Evolutionary conservation across 1,284 basidiomycete genomes (phyloP).

Genomic region (Xerocomus amazonicus): DNA sequence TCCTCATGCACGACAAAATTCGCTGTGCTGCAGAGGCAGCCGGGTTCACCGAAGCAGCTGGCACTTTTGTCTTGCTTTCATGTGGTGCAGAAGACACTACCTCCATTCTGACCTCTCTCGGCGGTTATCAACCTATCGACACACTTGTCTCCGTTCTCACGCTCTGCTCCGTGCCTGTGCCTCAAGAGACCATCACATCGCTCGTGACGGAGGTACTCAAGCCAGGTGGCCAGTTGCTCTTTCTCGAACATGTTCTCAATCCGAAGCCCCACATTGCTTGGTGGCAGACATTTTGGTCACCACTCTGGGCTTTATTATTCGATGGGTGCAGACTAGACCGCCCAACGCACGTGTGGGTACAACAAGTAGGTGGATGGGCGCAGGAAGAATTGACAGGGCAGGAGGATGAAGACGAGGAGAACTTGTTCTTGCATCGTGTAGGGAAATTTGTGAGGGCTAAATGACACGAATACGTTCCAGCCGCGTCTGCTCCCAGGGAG

Average conservation of each 20-base stretch:
- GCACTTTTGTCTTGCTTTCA: slow-evolving; percentile 27
- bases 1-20: slow-evolving; percentile 55
- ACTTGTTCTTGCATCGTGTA: slow-evolving; percentile 54
- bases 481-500: too few relatives aligned
- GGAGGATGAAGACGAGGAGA: slow-evolving; percentile 45
- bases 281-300: slow-evolving; percentile 70
- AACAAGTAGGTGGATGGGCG: slow-evolving; percentile 37
- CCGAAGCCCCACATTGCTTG: slow-evolving; percentile 48
- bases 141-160: slow-evolving; percentile 53
- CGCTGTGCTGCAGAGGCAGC: slow-evolving; percentile 43
- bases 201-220: slow-evolving; percentile 49
- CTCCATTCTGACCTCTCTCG: slow-evolving; percentile 43
- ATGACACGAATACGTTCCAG: slow-evolving; percentile 10
- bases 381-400: slow-evolving; percentile 49
- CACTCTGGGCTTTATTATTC: slow-evolving; percentile 54
- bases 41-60: slow-evolving; percentile 52
- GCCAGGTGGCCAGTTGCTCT: slow-evolving; percentile 56
- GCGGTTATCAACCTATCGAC: slow-evolving; percentile 42
- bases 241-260: slow-evolving; percentile 56
- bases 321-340: slow-evolving; percentile 62
- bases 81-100: slow-evolving; percentile 56
- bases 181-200: slow-evolving; percentile 40
- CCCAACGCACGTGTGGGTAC: slow-evolving; percentile 47
- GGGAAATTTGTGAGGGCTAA: slow-evolving; percentile 50
- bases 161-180: slow-evolving; percentile 56